These are phyloP conservation scores for Spergularia marina DNA, from an alignment of 148 eudicot genomes.

Conservation along the genomic window DNA sequence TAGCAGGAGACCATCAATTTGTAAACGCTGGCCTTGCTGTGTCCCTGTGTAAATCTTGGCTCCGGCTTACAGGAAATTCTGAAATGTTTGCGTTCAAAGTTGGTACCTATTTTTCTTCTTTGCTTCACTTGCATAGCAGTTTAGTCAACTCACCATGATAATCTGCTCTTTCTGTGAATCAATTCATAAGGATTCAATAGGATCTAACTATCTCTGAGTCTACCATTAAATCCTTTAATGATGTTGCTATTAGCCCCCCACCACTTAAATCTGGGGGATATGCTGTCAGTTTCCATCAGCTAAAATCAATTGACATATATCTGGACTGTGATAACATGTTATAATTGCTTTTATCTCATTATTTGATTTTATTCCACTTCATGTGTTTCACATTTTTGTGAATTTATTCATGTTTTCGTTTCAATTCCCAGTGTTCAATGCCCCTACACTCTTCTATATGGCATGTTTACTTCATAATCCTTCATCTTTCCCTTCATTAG, in stretches of 20 bases:
- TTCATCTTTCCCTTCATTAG: not conserved
- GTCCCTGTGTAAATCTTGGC: slow-evolving; percentile 80
- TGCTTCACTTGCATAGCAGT: slow-evolving; percentile 9
- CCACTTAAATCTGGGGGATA: slow-evolving; percentile 3
- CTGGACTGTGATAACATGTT: not conserved
- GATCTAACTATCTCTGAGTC: not conserved
- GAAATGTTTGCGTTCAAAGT: slow-evolving; percentile 47
- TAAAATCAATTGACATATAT: not conserved
- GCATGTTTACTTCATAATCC: not conserved
- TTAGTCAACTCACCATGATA: not conserved
- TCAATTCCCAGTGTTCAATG: not conserved
- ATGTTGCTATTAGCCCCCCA: not conserved
- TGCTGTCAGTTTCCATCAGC: slow-evolving; percentile 4
- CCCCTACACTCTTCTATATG: not conserved
- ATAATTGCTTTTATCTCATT: not conserved
- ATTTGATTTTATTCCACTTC: not conserved
- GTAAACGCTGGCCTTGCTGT: slow-evolving; percentile 82
- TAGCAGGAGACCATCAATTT: slow-evolving; percentile 84
- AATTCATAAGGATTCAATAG: not conserved
- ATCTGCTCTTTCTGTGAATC: not conserved
- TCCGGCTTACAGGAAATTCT: slow-evolving; percentile 51
- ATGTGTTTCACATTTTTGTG: not conserved
- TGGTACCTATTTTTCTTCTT: slow-evolving; percentile 23
- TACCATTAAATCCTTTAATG: not conserved
- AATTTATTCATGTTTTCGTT: not conserved